Evolutionary conservation across 495 filamentous ascomycete genomes (phyloP), one percentile per base, ranked within the genome.

Genomic region (Daldinia childiae): DNA sequence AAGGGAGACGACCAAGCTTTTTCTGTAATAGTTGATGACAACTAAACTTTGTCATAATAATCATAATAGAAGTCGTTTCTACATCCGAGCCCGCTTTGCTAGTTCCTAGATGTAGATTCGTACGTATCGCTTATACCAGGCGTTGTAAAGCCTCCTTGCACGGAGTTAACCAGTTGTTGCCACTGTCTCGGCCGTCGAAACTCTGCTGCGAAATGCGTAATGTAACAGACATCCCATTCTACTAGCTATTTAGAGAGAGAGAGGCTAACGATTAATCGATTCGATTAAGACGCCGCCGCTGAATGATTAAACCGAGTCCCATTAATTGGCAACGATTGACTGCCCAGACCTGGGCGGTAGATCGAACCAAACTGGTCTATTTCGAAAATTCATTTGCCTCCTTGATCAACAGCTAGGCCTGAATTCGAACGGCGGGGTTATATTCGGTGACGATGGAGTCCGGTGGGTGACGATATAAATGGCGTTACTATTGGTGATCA

Each of bases 401-500:
- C 41, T 45, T 8, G 41, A 17, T 19, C 15, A 45, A 19, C 41
- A 6, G 41, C 15, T 17, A 45, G n/a, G 41, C 7, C 41, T 45
- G 7, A 3, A 45, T 45, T 45, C 8, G 41, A 45, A 45, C 41
- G 2, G 41, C 41, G 41, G 17, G 17, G 43, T 7, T 24, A 48
- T 48, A 48, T 48, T 48, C 17, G 12, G n/a, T 63, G 24, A 63
- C 29, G 43, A 34, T 4, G 14, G 36, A 9, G 21, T 50, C 32
- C n/a, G 24, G 11, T 43, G 30, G 39, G 61, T 56, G n/a, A 6
- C 34, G n/a, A 34, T 56, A 30, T 41, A 4, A 30, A 36, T 45
- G 62, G n/a, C 51, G 43, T 21, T 50, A 15, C 11, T 7, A 54
- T 54, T n/a, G 50, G 24, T 54, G 24, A 54, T 54, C 34, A 36